These are phyloP conservation scores for Drosera spatulata DNA, from an alignment of 179 eudicot genomes.

Conservation along the genomic window DNA sequence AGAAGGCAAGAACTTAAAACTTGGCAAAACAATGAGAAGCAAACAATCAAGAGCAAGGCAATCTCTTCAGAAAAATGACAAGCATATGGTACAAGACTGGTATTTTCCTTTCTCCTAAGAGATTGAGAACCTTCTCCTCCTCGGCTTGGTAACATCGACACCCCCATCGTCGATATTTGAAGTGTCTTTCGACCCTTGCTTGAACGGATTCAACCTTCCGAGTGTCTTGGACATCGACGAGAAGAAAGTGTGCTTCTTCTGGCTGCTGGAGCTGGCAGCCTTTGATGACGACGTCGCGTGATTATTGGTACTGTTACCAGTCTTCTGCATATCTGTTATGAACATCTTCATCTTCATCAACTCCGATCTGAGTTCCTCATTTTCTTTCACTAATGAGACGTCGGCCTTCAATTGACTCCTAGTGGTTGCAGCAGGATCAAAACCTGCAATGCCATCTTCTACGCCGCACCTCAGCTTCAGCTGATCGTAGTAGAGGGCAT, in stretches of 20 bases:
- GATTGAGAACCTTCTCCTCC: constrained; percentile 84
- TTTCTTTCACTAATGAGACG: constrained; percentile 58
- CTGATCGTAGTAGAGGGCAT: constrained; percentile 85
- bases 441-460: constrained; percentile 6
- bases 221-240: constrained; percentile 77
- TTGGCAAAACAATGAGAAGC: no score
- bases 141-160: constrained; percentile 72
- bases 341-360: constrained; percentile 80
- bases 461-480: constrained; percentile 65
- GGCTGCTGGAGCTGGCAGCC: constrained; percentile 6
- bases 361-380: constrained; percentile 57
- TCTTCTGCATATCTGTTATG: constrained; percentile 41
- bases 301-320: constrained; percentile 3
- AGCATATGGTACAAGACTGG: neutral
- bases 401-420: constrained; percentile 53
- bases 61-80: no score
- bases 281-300: constrained; percentile 27
- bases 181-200: constrained; percentile 91
- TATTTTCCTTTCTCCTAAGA: constrained; percentile 16
- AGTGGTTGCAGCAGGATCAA: constrained; percentile 22
- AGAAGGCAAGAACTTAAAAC: no score
- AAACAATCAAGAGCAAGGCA: no score
- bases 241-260: constrained; percentile 51
- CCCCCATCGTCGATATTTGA: constrained; percentile 51
- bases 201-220: constrained; percentile 91